Base-by-base conservation (phyloP, 768 basidiomycete genomes). In the Austroboletus eburneus region DNA sequence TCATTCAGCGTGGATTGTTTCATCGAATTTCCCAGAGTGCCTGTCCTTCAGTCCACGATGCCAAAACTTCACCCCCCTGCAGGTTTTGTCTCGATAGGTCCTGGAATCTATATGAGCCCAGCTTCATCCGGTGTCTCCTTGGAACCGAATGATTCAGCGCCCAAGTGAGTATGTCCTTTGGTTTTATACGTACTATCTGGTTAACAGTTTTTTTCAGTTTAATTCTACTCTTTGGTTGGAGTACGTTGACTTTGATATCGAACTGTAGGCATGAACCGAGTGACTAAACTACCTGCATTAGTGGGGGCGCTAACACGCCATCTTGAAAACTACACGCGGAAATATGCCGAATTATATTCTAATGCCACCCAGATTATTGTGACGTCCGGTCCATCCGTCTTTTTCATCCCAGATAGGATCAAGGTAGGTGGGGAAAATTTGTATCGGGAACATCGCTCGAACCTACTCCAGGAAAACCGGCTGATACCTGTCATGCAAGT, bases 151-250 rank as follows among this genome's bases (percentile, higher is more conserved):
- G 52, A 46, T 20, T 35, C 54, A 20, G 35, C 42, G 1, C 62
- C 62, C 46, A 53, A 50, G 64, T 63, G 46, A 14, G 64, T 52
- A 22, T 27, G 9, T 38, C 32, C n/a, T n/a, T 16, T 13, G 16
- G 32, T 33, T 33, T 14, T 5, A 27, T 14, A 33, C 16, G 8
- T 13, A 12, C 32, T 13, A 10, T 10, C 25, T 27, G 25, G 10
- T 27, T 33, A 14, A 5, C 32, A n/a, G 1, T 5, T 39, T 32
- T 33, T 18, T 20, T 7, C 36, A 63, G 62, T 13, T 48, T 66
- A 12, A 66, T 63, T 37, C 58, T 63, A 12, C 51, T 63, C 12
- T 64, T 63, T 17, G 64, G 62, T 20, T 63, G 64, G 62, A 58
- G 62, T 63, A 29, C 23, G 62, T 52, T 21, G 22, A 16, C n/a